Conservation (phyloP, 2,329 filamentous ascomycete genomes). For the Penicillium sp. region DNA sequence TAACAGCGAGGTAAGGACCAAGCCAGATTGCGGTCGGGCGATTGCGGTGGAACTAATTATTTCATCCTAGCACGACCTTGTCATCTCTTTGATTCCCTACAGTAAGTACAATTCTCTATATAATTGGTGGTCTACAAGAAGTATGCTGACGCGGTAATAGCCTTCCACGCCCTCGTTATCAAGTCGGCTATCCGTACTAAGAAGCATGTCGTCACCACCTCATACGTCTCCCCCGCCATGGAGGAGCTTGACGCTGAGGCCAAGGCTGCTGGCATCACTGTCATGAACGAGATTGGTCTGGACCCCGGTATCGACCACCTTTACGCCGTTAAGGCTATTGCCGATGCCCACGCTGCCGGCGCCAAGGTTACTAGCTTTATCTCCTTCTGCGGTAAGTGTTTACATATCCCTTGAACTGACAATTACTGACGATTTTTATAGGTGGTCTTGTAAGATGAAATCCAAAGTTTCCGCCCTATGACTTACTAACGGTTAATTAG, state of each 20-base stretch:
- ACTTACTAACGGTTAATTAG: not conserved
- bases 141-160: not conserved
- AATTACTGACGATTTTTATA: not conserved
- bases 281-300: constrained; percentile 94
- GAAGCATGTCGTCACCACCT: constrained; percentile 95
- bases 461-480: not conserved
- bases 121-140: not conserved
- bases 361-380: constrained; percentile 83
- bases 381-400: constrained; percentile 71
- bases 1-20: not conserved
- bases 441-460: not conserved
- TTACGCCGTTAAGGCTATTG: constrained; percentile 84
- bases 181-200: constrained; percentile 89
- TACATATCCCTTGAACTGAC: not conserved
- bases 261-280: constrained; percentile 90
- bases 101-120: constrained; percentile 34
- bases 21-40: not conserved
- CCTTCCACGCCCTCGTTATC: constrained; percentile 81
- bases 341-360: constrained; percentile 73
- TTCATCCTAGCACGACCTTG: constrained; percentile 61
- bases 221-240: constrained; percentile 92
- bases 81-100: constrained; percentile 86
- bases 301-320: constrained; percentile 50
- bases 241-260: constrained; percentile 76
- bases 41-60: not conserved